Evolutionary conservation across 805 yeast genomes (phyloP).

Genomic region (Lipomyces yamadae): DNA sequence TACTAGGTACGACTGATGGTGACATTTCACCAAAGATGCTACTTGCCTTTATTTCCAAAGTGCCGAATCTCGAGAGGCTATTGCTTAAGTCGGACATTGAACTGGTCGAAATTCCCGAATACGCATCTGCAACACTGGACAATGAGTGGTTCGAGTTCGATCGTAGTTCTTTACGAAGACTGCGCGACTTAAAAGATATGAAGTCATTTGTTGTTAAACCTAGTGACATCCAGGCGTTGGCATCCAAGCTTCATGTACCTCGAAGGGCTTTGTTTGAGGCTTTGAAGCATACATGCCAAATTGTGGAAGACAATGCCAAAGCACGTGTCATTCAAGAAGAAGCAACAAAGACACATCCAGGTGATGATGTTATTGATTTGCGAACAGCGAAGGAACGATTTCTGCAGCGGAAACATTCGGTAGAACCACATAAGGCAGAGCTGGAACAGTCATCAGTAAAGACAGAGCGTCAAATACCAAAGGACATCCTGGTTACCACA

Average conservation of each 20-base stretch:
- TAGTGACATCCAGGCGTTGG: neutral
- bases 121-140: neutral
- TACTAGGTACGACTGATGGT: neutral
- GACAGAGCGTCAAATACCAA: neutral
- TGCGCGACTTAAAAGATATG: neutral
- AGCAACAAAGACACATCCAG: neutral
- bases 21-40: conserved; percentile 4
- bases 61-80: neutral
- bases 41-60: neutral
- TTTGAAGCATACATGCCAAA: neutral
- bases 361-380: conserved; percentile 4
- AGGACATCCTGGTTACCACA: neutral
- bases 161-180: neutral
- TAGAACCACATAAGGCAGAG: neutral
- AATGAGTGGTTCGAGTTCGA: conserved; percentile 1
- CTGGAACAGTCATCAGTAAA: neutral
- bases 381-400: neutral
- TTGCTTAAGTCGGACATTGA: conserved; percentile 2
- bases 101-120: neutral
- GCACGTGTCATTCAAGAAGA: neutral
- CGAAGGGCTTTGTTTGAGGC: neutral
- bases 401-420: neutral
- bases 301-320: neutral
- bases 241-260: neutral
- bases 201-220: neutral